These are phyloP conservation scores for Salix caprea DNA, from an alignment of 345 rosid genomes.

Conservation along the genomic window DNA sequence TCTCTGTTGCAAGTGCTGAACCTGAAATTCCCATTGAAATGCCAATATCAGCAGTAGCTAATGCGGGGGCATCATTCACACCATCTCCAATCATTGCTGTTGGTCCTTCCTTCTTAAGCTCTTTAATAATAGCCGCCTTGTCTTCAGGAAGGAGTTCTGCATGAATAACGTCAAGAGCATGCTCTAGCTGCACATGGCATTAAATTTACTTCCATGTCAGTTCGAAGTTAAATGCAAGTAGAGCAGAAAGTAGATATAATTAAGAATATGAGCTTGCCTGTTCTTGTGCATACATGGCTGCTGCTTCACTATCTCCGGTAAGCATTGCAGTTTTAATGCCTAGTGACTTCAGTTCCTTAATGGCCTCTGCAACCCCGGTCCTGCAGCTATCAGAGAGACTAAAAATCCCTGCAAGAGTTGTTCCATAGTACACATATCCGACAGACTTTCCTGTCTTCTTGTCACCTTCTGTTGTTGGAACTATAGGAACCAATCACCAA, in stretches of 20 bases:
- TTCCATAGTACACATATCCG: constrained; percentile 57
- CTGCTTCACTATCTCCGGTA: constrained; percentile 72
- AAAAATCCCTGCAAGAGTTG: constrained; percentile 47
- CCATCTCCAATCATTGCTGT: constrained; percentile 92
- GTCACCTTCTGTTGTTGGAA: constrained; percentile 31
- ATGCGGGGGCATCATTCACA: constrained; percentile 86
- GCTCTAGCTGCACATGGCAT: constrained; percentile 47
- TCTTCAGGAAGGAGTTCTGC: constrained; percentile 82
- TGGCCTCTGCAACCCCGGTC: constrained; percentile 62
- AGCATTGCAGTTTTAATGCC: constrained; percentile 67
- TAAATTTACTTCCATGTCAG: neutral
- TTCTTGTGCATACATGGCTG: constrained; percentile 67
- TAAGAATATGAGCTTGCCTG: constrained; percentile 41
- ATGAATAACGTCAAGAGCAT: constrained; percentile 50
- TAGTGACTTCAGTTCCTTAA: constrained; percentile 49
- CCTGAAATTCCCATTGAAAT: constrained; percentile 92
- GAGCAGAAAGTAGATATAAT: neutral
- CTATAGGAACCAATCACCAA: constrained; percentile 14
- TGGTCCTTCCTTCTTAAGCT: constrained; percentile 51
- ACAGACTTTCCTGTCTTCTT: constrained; percentile 46
- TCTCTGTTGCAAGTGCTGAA: constrained; percentile 83
- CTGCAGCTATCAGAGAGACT: constrained; percentile 74
- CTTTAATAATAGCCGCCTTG: constrained; percentile 49
- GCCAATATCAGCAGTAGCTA: constrained; percentile 85
- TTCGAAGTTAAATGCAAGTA: too few species aligned